Evolutionary conservation across 1,284 basidiomycete genomes (phyloP), one percentile per base, ranked within the genome.

Genomic region (Phlebopus sp.): DNA sequence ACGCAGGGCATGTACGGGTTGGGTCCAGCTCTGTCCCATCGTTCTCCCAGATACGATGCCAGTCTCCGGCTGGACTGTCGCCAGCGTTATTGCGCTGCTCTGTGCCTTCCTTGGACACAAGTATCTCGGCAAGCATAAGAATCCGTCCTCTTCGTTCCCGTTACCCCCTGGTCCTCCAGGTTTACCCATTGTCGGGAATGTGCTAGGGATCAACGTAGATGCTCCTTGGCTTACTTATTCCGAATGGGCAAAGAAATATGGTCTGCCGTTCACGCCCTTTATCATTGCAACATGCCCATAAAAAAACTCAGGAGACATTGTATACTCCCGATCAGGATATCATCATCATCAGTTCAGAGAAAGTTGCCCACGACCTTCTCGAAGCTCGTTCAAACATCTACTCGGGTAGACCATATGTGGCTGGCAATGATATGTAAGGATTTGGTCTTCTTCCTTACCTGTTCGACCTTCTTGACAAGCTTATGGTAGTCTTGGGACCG

Each of bases 281-380:
- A 13, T 11, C 9, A 29, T 8, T 25, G 10, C 27, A 23, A 31
- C n/a, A 9, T 19, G 11, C 14, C 37, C 17, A 37, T 23, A 5
- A 17, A 15, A n/a, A 13, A 14, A 14, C 23, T 14, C 15, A 62
- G 59, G 58, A 1, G 58, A 52, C 37, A 37, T 60, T 0, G 11
- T 59, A 1, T 46, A 62, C 15, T 49, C 50, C 5, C 44, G 17
- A 47, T 10, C 47, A 50, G n/a, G 38, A 58, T 19, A 54, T 60
- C 40, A 14, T 60, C 34, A 49, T 59, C 35, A 6, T 60, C 21
- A 53, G 7, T 23, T 59, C 59, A 0, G 58, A 60, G 32, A 42
- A 50, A 29, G n/a, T 52, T 7, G 56, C 59, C 15, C 47, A 32
- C 7, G 60, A 57, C 15, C 41, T 63, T 10, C 47, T 63, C n/a